Percentiles rank a stretch among this genome's conserved stretches.
Evolutionary conservation across 306 rosid genomes (phyloP).

Genomic region (Dryas octopetala): DNA sequence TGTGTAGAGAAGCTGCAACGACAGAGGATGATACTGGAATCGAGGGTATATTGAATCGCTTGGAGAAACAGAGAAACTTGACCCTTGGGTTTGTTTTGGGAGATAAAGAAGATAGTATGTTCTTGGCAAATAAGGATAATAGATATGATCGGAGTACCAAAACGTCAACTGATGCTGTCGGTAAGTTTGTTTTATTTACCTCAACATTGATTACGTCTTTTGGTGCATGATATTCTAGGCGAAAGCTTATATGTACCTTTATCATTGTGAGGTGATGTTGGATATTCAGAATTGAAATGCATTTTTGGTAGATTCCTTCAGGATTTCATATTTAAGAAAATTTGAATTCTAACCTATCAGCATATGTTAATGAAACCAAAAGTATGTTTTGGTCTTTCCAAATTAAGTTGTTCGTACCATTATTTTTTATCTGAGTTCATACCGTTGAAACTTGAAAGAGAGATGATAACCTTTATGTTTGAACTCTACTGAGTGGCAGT

Average conservation of each 20-base stretch:
- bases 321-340: neutral
- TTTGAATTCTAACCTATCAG: neutral
- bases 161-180: slow-evolving; percentile 45
- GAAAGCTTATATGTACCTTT: neutral
- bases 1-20: slow-evolving; percentile 48
- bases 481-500: neutral
- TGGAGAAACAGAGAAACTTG: slow-evolving; percentile 68
- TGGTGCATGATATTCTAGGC: neutral
- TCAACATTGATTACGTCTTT: slow-evolving; percentile 18
- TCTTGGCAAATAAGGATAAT: slow-evolving; percentile 8
- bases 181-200: slow-evolving; percentile 42
- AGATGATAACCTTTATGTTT: neutral
- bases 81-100: slow-evolving; percentile 38
- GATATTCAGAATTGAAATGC: neutral
- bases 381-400: neutral
- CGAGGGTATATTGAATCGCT: slow-evolving; percentile 83
- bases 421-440: neutral
- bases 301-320: neutral
- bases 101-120: slow-evolving; percentile 38
- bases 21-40: slow-evolving; percentile 62
- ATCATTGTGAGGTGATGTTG: neutral
- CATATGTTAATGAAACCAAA: slow-evolving; percentile 2
- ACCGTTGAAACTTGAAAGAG: neutral
- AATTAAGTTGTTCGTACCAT: neutral
- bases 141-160: slow-evolving; percentile 37